phyloP scores from a whole-genome alignment of 257 asterid species.

The Apocynum venetum region DNA sequence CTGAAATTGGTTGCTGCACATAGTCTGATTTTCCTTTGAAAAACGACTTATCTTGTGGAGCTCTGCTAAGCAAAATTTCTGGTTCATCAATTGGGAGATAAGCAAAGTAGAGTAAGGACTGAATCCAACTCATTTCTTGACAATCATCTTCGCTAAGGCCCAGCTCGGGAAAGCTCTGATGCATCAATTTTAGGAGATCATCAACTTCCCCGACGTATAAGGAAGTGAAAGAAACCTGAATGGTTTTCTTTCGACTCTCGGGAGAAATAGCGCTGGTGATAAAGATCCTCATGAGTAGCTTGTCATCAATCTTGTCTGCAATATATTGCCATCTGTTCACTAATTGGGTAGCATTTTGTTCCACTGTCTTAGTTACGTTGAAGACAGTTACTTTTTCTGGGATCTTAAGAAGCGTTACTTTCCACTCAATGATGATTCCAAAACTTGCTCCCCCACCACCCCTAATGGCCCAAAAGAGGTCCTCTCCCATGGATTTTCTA shows the following conservation, averaged over 20 bases:
- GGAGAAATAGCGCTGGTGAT: not conserved
- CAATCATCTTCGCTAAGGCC: slow-evolving; percentile 24
- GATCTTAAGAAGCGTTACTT: slow-evolving; percentile 26
- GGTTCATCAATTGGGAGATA: slow-evolving; percentile 36
- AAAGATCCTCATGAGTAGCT: slow-evolving; percentile 29
- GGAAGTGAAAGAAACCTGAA: slow-evolving; percentile 37
- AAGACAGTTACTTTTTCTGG: slow-evolving; percentile 43
- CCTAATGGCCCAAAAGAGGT: slow-evolving; percentile 18
- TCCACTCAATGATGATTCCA: slow-evolving; percentile 40
- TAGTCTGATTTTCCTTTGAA: slow-evolving; percentile 35
- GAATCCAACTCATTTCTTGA: slow-evolving; percentile 40
- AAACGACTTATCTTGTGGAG: slow-evolving; percentile 27
- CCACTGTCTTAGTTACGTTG: slow-evolving; percentile 29
- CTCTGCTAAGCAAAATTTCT: slow-evolving; percentile 22
- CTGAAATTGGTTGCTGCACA: slow-evolving; percentile 27
- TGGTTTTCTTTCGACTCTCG: slow-evolving; percentile 8
- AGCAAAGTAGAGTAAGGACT: slow-evolving; percentile 35
- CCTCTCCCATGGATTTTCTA: slow-evolving; percentile 38
- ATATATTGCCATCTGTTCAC: slow-evolving; percentile 38
- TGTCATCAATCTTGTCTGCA: slow-evolving; percentile 19
- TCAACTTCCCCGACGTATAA: slow-evolving; percentile 36
- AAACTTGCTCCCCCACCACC: slow-evolving; percentile 52
- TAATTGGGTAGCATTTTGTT: slow-evolving; percentile 33
- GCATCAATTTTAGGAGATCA: slow-evolving; percentile 27
- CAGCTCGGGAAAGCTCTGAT: slow-evolving; percentile 38